Evolutionary conservation across 2,329 filamentous ascomycete genomes (phyloP), one percentile per base, ranked within the genome.

Genomic region (Neobulgaria alba): DNA sequence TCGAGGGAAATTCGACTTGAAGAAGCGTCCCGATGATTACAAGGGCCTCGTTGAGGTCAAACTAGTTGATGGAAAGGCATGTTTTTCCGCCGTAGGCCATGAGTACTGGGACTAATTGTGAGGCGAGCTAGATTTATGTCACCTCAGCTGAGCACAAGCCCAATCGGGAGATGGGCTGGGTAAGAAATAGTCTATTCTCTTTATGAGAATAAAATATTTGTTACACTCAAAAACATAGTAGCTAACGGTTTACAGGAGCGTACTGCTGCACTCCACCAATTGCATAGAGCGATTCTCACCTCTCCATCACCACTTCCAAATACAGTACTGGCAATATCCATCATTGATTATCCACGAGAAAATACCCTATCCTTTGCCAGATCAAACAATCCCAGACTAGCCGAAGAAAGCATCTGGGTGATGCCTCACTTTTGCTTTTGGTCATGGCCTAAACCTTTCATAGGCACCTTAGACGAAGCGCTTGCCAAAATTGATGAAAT

Each of bases 351-450:
- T 33, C 67, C 69, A 20, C 57, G 60, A 29, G 53, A 63, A n/a
- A 59, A 61, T 5, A 57, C 66, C 2, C 67, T 68, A 56, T 65
- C 66, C 10, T 72, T 73, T 58, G 61, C 66, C n/a, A 65, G 68
- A 2, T 62, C 65, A 7, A 64, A 65, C 16, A 61, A 65, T 53
- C 62, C 65, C 0, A 43, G 48, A 12, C 39, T 49, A 45, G 3
- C 59, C 57, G 41, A 46, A 43, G 7, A 12, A 7, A 65, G 65
- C 26, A 61, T 61, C 43, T 75, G 72, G 58, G 55, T 71, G 3
- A 69, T 75, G 60, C 72, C 72, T 42, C 74, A 71, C 61, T 79
- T 72, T 63, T 65, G 63, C 52, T 72, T 68, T 60, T 76, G 67
- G 67, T 65, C 67, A 4, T 75, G 72, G 72, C 61, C 67, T 16